phyloP scores from a whole-genome alignment of 2,329 filamentous ascomycete genomes.

The Plenodomus biglobosus region DNA sequence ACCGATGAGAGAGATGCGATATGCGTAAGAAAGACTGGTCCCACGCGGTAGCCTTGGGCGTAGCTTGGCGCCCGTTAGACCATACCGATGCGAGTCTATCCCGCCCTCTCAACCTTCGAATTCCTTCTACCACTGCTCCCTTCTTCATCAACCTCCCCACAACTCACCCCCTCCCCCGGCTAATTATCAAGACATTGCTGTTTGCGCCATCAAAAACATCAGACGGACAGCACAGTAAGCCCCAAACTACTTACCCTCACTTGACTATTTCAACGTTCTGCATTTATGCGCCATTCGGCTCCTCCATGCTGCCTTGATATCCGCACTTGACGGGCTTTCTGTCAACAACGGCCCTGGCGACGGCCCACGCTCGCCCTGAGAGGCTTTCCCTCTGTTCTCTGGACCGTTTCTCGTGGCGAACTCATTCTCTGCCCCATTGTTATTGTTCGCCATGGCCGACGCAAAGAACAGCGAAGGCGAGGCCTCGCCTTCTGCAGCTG shows the following conservation, averaged over 20 bases:
- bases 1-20: slow-evolving; percentile 24
- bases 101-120: slow-evolving; percentile 23
- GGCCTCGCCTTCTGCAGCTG: slow-evolving; percentile 33
- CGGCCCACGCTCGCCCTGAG: slow-evolving; percentile 24
- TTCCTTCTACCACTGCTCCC: slow-evolving; percentile 29
- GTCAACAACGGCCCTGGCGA: slow-evolving; percentile 31
- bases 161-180: slow-evolving; percentile 15
- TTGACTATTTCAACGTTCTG: slow-evolving; percentile 24
- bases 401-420: slow-evolving; percentile 17
- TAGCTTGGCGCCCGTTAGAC: slow-evolving; percentile 22
- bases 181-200: slow-evolving; percentile 6
- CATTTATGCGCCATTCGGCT: slow-evolving; percentile 39
- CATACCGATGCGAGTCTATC: slow-evolving; percentile 19
- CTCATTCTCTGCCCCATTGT: slow-evolving; percentile 22
- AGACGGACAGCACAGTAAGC: slow-evolving; percentile 6
- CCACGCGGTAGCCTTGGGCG: slow-evolving; percentile 21
- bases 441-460: slow-evolving; percentile 40
- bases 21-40: slow-evolving; percentile 29
- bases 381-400: slow-evolving; percentile 24
- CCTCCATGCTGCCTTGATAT: slow-evolving; percentile 44
- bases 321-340: slow-evolving; percentile 30
- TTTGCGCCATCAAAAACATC: slow-evolving; percentile 25
- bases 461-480: slow-evolving; percentile 42
- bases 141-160: slow-evolving; percentile 19
- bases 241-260: slow-evolving; percentile 16